A percentile compares a stretch with the other conserved stretches of the same genome.
phyloP scores from a whole-genome alignment of 495 filamentous ascomycete species.

The Bryoglossum gracile region DNA sequence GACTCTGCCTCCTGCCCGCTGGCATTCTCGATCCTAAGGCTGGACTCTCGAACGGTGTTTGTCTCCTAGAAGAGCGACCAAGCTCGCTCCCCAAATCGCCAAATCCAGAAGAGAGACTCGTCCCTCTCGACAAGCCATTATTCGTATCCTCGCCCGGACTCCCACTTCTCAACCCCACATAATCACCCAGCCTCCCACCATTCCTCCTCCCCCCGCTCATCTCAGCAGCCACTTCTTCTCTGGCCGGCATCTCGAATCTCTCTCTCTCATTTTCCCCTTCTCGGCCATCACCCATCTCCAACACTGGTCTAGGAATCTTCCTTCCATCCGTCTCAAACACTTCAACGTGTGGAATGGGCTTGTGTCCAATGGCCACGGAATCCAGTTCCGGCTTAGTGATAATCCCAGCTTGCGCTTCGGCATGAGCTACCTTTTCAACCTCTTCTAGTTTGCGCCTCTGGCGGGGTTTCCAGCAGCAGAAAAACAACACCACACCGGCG shows the following conservation, averaged over 20 bases:
- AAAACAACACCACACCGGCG: background rate
- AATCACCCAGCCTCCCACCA: background rate
- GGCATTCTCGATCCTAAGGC: too few species aligned
- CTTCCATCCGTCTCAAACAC: conserved; percentile 1
- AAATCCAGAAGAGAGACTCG: too few species aligned
- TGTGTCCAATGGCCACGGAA: background rate
- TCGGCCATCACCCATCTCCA: conserved; percentile 2
- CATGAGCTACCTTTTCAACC: background rate
- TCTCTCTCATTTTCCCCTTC: background rate
- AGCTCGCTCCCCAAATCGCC: too few species aligned
- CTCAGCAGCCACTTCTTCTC: conserved; percentile 2
- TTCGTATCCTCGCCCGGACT: too few species aligned
- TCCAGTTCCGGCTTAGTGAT: conserved; percentile 4
- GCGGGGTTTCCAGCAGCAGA: conserved; percentile 1
- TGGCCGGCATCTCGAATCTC: background rate
- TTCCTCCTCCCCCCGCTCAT: background rate
- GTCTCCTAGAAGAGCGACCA: too few species aligned
- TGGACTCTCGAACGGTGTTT: too few species aligned
- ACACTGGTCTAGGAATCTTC: background rate
- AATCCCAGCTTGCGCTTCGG: background rate
- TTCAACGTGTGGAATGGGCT: background rate
- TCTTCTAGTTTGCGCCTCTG: background rate
- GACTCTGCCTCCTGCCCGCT: too few species aligned
- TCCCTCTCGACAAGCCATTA: too few species aligned
- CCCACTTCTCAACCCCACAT: too few species aligned